These are phyloP conservation scores for Pistacia atlantica DNA, from an alignment of 345 rosid genomes.

Conservation along the genomic window DNA sequence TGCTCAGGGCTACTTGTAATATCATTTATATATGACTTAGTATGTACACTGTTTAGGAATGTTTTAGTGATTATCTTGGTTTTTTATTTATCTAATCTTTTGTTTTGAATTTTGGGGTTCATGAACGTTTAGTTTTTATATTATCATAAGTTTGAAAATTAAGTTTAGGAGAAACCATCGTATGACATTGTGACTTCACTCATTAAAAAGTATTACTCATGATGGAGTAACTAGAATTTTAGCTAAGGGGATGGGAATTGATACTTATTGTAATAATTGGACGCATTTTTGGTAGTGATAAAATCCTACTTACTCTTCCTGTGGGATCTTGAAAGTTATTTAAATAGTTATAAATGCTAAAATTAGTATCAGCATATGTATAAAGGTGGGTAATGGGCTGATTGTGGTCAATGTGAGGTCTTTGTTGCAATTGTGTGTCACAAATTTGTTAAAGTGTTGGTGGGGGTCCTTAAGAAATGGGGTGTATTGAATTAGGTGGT, in stretches of 20 bases:
- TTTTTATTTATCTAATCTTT: background rate
- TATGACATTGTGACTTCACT: background rate
- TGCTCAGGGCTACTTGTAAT: background rate
- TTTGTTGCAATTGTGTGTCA: background rate
- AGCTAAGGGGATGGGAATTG: background rate
- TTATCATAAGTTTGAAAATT: background rate
- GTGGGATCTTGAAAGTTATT: too few relatives aligned
- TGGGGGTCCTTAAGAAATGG: background rate
- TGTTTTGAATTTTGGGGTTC: background rate
- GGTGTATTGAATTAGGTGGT: background rate
- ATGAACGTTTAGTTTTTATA: background rate
- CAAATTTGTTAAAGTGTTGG: background rate
- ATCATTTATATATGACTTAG: background rate
- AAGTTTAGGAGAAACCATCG: background rate
- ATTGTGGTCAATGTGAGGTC: background rate
- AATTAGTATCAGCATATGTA: too few relatives aligned
- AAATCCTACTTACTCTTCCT: too few relatives aligned
- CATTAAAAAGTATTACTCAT: background rate
- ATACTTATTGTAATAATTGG: too few relatives aligned
- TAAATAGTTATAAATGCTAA: too few relatives aligned
- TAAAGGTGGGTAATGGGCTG: background rate
- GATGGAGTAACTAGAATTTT: background rate
- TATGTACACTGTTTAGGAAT: background rate
- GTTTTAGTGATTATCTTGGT: background rate
- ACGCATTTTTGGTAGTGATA: too few relatives aligned